Evolutionary conservation across 768 basidiomycete species (phyloP).

Genomic region (Lepiota brunneoincarnata): DNA sequence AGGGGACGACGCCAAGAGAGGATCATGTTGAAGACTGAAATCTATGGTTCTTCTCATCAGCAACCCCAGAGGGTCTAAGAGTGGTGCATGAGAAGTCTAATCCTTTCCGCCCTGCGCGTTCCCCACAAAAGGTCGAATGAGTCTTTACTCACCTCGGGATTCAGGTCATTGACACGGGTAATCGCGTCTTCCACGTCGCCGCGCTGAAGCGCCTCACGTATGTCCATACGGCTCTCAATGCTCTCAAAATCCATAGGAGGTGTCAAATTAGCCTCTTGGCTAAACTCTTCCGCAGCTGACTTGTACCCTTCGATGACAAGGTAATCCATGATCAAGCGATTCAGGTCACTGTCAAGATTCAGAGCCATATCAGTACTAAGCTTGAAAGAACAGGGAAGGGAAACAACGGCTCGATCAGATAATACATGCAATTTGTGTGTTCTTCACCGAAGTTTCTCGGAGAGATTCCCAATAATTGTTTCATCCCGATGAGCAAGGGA

Average conservation of each 20-base stretch:
- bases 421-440: conserved; percentile 79
- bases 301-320: conserved; percentile 98
- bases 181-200: conserved; percentile 97
- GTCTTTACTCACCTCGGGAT: conserved; percentile 81
- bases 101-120: conserved; percentile 48
- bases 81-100: conserved; percentile 99
- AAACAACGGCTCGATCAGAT: conserved; percentile 55
- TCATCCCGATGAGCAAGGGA: conserved; percentile 48
- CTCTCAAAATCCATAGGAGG: conserved; percentile 85
- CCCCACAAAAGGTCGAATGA: conserved; percentile 6
- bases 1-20: conserved; percentile 8
- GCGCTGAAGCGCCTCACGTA: conserved; percentile 89
- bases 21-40: conserved; percentile 98
- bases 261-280: conserved; percentile 76
- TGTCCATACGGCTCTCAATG: conserved; percentile 92
- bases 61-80: conserved; percentile 74
- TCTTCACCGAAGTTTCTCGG: conserved; percentile 72
- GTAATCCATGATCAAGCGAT: conserved; percentile 95
- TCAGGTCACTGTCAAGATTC: conserved; percentile 70
- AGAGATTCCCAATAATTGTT: conserved; percentile 98
- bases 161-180: conserved; percentile 90
- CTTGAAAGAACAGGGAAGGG: conserved; percentile 22
- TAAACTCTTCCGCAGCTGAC: conserved; percentile 92
- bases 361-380: conserved; percentile 21
- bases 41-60: conserved; percentile 84